These are phyloP conservation scores for Coemansia sp. DNA, from an alignment of 192 early-diverging fungal genomes.

Conservation along the genomic window DNA sequence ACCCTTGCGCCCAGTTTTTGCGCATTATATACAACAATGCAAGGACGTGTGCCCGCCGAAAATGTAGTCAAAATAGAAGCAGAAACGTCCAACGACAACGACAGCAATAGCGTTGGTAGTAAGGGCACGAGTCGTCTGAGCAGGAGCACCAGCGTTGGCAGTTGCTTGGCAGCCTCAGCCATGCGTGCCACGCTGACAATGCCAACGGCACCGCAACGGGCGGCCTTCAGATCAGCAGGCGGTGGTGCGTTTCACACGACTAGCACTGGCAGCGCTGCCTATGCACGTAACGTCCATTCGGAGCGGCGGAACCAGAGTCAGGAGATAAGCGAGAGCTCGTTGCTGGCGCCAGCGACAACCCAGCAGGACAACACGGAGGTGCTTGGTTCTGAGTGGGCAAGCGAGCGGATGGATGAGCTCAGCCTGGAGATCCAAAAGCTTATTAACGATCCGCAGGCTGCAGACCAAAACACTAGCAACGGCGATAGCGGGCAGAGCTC, in stretches of 20 bases:
- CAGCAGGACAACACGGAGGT: background rate
- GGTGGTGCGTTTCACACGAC: slow-evolving; percentile 17
- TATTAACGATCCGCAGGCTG: slow-evolving; percentile 9
- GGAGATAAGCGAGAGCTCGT: slow-evolving; percentile 11
- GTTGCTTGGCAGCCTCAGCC: background rate
- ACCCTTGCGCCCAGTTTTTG: background rate
- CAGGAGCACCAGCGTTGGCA: slow-evolving; percentile 2
- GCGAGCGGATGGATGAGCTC: slow-evolving; percentile 41
- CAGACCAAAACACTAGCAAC: background rate
- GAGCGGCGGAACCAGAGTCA: background rate
- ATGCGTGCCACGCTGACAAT: background rate
- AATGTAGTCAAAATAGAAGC: background rate
- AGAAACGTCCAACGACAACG: background rate
- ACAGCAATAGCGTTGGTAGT: background rate
- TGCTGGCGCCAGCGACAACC: background rate
- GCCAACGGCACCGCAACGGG: slow-evolving; percentile 19
- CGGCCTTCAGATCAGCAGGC: slow-evolving; percentile 15
- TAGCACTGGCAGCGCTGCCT: background rate
- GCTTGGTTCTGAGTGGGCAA: slow-evolving; percentile 27
- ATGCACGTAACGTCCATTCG: background rate
- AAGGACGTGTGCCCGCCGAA: background rate
- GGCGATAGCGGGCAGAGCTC: background rate
- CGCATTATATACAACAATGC: background rate
- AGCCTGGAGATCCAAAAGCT: slow-evolving; percentile 43
- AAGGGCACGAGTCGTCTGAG: background rate